Percentiles rank a stretch among this genome's conserved stretches.
phyloP scores from a whole-genome alignment of 805 yeast genomes.

The Lipomyces sp. region DNA sequence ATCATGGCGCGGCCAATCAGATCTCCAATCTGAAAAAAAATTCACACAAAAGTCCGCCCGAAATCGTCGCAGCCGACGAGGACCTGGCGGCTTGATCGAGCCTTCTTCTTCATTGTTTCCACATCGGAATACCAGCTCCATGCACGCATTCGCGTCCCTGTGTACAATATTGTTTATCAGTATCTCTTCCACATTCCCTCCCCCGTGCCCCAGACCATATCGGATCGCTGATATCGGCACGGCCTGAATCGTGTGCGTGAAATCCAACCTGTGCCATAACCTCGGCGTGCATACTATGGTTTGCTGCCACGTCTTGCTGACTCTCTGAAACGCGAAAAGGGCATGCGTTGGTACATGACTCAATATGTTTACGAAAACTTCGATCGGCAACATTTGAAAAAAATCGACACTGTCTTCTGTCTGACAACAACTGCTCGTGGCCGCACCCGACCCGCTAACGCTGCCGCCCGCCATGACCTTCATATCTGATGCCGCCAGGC shows the following conservation, averaged over 20 bases:
- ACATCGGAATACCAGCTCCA: neutral
- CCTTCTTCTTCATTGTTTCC: neutral
- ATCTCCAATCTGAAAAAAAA: neutral
- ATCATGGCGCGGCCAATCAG: neutral
- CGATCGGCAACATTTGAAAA: neutral
- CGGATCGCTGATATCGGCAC: neutral
- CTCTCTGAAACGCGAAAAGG: neutral
- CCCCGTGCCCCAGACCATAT: neutral
- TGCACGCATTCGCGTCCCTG: neutral
- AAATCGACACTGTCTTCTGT: neutral
- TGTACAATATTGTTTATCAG: slow-evolving; percentile 2
- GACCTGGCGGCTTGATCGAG: neutral
- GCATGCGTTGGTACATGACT: neutral
- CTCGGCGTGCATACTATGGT: neutral
- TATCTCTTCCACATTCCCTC: neutral
- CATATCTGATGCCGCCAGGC: neutral
- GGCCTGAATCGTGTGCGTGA: neutral
- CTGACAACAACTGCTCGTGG: no score
- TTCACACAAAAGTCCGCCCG: neutral
- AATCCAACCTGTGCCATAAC: neutral
- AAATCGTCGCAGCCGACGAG: neutral
- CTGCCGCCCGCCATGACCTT: neutral
- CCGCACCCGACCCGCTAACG: neutral
- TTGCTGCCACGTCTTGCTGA: slow-evolving; percentile 2
- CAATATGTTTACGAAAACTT: neutral